Evolutionary conservation across 805 yeast genomes (phyloP).

Genomic region (Myxozyma monticola): DNA sequence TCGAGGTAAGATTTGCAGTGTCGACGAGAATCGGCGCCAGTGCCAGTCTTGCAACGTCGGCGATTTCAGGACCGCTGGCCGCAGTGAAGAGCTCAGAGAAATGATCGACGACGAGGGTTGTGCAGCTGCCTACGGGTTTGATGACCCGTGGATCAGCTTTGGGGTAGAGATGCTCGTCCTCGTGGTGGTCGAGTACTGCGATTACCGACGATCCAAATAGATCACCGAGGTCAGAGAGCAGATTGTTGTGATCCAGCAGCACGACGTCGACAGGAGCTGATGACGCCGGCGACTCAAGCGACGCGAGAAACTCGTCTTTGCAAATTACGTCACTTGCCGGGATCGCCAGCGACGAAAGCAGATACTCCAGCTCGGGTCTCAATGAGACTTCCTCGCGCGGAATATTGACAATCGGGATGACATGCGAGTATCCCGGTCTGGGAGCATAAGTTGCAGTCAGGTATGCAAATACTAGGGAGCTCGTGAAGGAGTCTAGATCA

Average conservation of each 20-base stretch:
- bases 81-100: conserved; percentile 44
- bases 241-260: conserved; percentile 80
- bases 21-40: conserved; percentile 75
- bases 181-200: conserved; percentile 87
- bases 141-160: conserved; percentile 61
- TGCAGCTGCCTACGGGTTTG: conserved; percentile 71
- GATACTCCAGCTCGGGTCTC: conserved; percentile 67
- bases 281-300: conserved; percentile 12
- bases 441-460: conserved; percentile 41
- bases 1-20: conserved; percentile 64
- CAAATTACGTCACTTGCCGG: conserved; percentile 55
- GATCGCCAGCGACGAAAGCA: conserved; percentile 52
- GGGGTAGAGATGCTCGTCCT: conserved; percentile 55
- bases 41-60: conserved; percentile 46
- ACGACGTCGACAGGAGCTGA: conserved; percentile 45
- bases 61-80: conserved; percentile 26
- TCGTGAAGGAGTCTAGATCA: conserved; percentile 82
- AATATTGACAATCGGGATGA: conserved; percentile 77
- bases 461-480: conserved; percentile 72
- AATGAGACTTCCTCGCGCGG: conserved; percentile 62
- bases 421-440: conserved; percentile 19
- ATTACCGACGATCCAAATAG: conserved; percentile 44
- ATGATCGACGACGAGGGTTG: conserved; percentile 66
- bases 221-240: conserved; percentile 51
- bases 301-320: conserved; percentile 59